Evolutionary conservation across 2,329 filamentous ascomycete genomes (phyloP), one percentile per base, ranked within the genome.

Genomic region (Allantophomopsis cytisporea): DNA sequence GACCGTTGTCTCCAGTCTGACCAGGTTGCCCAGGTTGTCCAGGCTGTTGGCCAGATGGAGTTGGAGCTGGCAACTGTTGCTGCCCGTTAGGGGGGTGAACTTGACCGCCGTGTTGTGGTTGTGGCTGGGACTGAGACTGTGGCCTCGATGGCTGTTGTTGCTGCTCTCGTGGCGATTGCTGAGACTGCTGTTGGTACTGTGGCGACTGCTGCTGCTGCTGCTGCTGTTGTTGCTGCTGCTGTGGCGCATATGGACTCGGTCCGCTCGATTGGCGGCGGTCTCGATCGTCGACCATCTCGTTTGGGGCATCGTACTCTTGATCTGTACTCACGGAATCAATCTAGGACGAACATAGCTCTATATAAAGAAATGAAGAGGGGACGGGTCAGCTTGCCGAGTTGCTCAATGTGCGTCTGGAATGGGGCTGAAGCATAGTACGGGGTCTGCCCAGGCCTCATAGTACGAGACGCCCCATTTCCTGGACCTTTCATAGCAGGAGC

Each of bases 271-370:
- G 80, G 47, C 78, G 69, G 57, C 67, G 73, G 51, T 83, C 80
- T 49, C 78, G 66, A 44, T 93, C 84, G 54, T 95, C 88, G 59
- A 93, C 77, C 71, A 94, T 83, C 53, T 89, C 86, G 59, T 75
- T 76, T 63, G 86, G 83, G 40, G 85, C 82, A 59, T 95, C 88
- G 64, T 95, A 96, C 68, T 96, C 89, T 71, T 94, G 87, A 67
- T 96, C 89, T 95, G 67, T 68, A 71, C 54, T 66, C 63, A 76
- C 60, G 63, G 58, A 69, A 73, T 83, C 45, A 66, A 71, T 65
- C 69, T 77, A 76, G 71, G 69, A 77, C 69, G 69, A 67, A 71
- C 70, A 76, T 58, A 74, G 68, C 64, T 72, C 69, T 66, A 69
- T 69, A 54, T 52, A 54, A 62, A 52, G 57, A 57, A 53, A 55